These are phyloP conservation scores for Penicillium frequentans DNA, from an alignment of 2,329 filamentous ascomycete genomes.

Conservation along the genomic window DNA sequence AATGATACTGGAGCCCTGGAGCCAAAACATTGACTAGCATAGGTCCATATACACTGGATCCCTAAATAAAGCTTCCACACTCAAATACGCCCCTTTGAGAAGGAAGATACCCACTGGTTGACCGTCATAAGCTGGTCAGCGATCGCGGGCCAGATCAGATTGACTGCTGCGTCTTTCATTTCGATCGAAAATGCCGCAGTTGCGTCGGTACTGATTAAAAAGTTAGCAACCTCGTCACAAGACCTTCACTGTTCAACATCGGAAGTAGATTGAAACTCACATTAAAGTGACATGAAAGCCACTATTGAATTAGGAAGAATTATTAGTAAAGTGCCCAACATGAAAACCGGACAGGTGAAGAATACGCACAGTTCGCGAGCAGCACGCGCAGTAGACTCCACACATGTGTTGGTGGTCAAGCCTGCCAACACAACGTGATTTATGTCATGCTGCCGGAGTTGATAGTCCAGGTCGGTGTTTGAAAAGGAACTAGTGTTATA, in stretches of 20 bases:
- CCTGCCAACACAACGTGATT: slow-evolving; percentile 33
- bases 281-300: background rate
- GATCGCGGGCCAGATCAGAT: background rate
- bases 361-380: slow-evolving; percentile 29
- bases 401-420: slow-evolving; percentile 33
- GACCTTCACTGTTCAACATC: background rate
- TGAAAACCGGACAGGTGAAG: too few relatives aligned
- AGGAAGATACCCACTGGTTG: background rate
- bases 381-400: slow-evolving; percentile 38
- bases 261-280: background rate
- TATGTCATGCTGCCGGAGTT: slow-evolving; percentile 34
- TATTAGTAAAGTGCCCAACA: background rate
- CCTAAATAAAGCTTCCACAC: background rate
- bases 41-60: background rate
- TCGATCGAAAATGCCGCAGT: slow-evolving; percentile 1
- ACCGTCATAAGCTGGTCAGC: background rate
- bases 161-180: background rate
- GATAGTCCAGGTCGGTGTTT: slow-evolving; percentile 39
- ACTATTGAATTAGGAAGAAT: background rate
- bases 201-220: background rate
- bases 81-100: background rate
- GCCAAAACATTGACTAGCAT: background rate
- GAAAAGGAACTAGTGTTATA: slow-evolving; percentile 24
- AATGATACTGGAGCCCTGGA: background rate
- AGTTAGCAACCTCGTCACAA: background rate